phyloP scores from a whole-genome alignment of 2,329 filamentous ascomycete species.

The Blastomyces parvus region DNA sequence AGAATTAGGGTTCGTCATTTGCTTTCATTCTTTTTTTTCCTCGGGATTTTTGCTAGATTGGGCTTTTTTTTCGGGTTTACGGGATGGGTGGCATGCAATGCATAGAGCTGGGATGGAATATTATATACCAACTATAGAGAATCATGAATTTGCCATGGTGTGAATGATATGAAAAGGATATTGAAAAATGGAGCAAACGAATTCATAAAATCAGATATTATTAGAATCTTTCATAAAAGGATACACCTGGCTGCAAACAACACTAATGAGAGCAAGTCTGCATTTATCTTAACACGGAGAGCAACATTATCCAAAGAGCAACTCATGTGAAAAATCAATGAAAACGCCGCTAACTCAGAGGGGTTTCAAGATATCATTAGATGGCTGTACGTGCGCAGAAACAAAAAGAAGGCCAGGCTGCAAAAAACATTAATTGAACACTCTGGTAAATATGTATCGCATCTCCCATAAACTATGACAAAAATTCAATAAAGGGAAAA shows the following conservation, averaged over 20 bases:
- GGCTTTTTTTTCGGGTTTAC: background rate
- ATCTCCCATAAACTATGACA: background rate
- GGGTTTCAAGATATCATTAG: background rate
- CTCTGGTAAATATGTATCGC: background rate
- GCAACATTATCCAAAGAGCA: background rate
- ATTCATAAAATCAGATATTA: background rate
- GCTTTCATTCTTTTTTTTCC: background rate
- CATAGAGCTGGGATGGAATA: background rate
- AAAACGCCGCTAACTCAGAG: background rate
- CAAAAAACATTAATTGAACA: background rate
- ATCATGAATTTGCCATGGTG: background rate
- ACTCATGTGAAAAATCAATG: background rate
- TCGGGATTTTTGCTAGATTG: background rate
- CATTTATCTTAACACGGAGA: background rate
- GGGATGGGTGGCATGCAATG: background rate
- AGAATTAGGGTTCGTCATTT: constrained; percentile 16
- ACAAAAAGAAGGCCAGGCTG: background rate
- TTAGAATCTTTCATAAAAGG: background rate
- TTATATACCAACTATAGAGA: background rate
- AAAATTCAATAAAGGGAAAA: background rate
- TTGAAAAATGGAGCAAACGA: background rate
- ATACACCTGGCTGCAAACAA: background rate
- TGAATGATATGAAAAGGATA: background rate
- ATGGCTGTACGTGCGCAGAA: background rate
- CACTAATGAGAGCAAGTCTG: background rate